Conservation (phyloP, 306 rosid genomes). For the Begonia peltatifolia region DNA sequence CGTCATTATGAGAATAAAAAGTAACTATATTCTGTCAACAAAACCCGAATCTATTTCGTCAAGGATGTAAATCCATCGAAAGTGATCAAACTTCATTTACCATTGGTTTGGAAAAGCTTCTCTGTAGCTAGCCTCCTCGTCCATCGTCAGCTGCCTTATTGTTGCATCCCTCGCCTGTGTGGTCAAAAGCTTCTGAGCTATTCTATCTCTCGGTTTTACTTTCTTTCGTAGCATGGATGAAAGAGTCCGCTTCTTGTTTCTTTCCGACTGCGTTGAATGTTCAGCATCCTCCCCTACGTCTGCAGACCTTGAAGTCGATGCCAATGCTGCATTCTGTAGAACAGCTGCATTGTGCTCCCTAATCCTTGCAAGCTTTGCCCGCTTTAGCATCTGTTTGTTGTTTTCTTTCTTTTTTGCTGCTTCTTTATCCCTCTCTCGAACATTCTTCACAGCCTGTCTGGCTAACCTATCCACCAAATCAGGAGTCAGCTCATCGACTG, state of each 20-base stretch:
- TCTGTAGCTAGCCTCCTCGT: slow-evolving; percentile 41
- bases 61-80: background rate
- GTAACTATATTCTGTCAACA: too few relatives aligned
- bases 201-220: slow-evolving; percentile 58
- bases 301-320: slow-evolving; percentile 65
- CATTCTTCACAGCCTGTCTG: slow-evolving; percentile 68
- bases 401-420: slow-evolving; percentile 28
- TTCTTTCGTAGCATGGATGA: slow-evolving; percentile 80
- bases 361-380: slow-evolving; percentile 71
- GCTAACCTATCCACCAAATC: slow-evolving; percentile 41
- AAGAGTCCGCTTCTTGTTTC: slow-evolving; percentile 47
- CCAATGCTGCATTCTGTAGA: slow-evolving; percentile 63
- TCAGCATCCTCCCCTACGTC: slow-evolving; percentile 37
- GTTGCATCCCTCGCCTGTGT: slow-evolving; percentile 32
- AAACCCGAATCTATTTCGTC: too few relatives aligned
- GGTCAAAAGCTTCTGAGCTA: slow-evolving; percentile 47
- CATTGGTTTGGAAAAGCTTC: slow-evolving; percentile 76
- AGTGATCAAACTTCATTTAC: slow-evolving; percentile 15
- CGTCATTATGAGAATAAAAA: too few relatives aligned
- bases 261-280: slow-evolving; percentile 12
- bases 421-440: slow-evolving; percentile 52
- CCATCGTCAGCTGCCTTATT: slow-evolving; percentile 25
- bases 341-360: slow-evolving; percentile 79
- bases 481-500: slow-evolving; percentile 18
- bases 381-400: slow-evolving; percentile 43